Evolutionary conservation across 768 basidiomycete species (phyloP).

Genomic region (Termitomyces bulborhizus): DNA sequence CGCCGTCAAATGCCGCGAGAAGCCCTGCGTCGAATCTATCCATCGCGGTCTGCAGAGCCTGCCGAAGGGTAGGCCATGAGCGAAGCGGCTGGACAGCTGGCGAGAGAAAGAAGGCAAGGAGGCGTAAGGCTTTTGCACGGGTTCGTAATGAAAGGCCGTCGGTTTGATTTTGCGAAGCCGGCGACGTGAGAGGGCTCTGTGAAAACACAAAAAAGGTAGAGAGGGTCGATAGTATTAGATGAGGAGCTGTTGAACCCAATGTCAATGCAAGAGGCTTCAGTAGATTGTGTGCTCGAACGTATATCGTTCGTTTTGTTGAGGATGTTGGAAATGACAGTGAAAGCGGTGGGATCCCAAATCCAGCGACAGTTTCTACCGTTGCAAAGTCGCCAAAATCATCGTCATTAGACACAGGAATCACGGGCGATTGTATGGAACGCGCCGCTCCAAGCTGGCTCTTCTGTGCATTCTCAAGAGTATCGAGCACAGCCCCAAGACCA

Average conservation of each 20-base stretch:
- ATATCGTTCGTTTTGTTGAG: constrained; percentile 35
- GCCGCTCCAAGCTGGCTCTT: constrained; percentile 73
- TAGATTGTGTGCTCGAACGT: constrained; percentile 58
- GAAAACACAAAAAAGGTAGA: constrained; percentile 29
- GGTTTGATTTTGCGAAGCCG: not conserved
- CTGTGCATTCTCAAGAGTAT: constrained; percentile 55
- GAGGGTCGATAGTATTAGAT: constrained; percentile 58
- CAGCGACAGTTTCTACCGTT: constrained; percentile 4
- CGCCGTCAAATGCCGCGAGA: constrained; percentile 84
- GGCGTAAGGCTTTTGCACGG: constrained; percentile 64
- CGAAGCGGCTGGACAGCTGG: constrained; percentile 63
- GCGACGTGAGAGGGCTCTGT: not conserved
- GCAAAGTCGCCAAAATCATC: constrained; percentile 17
- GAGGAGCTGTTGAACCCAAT: constrained; percentile 52
- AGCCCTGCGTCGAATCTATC: constrained; percentile 87
- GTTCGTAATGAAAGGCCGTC: constrained; percentile 34
- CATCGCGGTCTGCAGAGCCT: constrained; percentile 68
- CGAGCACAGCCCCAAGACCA: constrained; percentile 35
- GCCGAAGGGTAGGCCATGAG: constrained; percentile 53
- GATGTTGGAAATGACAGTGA: constrained; percentile 13
- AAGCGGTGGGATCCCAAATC: constrained; percentile 13
- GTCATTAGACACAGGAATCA: constrained; percentile 7
- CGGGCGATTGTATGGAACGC: constrained; percentile 4
- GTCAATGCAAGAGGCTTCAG: constrained; percentile 54
- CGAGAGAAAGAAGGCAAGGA: constrained; percentile 74